Percentiles rank a stretch among this genome's conserved stretches.
Evolutionary conservation across 2,329 filamentous ascomycete species (phyloP).

Genomic region (Clonostachys sp.): DNA sequence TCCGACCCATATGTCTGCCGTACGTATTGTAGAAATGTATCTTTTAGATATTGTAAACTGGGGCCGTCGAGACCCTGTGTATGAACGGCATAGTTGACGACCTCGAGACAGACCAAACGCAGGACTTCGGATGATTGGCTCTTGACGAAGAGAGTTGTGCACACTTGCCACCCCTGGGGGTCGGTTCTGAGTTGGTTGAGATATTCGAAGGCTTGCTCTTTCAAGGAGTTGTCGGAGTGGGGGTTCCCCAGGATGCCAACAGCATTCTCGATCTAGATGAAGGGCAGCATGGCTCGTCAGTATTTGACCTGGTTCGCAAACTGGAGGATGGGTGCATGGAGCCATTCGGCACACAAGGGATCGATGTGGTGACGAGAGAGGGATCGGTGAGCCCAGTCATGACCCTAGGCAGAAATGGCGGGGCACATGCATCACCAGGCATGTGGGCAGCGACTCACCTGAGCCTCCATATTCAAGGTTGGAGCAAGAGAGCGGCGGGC

Average conservation of each 20-base stretch:
- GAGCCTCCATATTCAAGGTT: slow-evolving; percentile 2
- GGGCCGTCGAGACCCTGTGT: slow-evolving; percentile 69
- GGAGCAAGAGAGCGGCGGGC: not conserved
- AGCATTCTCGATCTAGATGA: slow-evolving; percentile 77
- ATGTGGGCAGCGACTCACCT: slow-evolving; percentile 1
- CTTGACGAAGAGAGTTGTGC: slow-evolving; percentile 76
- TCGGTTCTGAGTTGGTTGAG: slow-evolving; percentile 75
- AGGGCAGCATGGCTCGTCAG: too few relatives aligned
- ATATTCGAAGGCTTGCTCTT: slow-evolving; percentile 79
- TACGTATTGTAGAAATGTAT: slow-evolving; percentile 78
- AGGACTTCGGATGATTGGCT: slow-evolving; percentile 78
- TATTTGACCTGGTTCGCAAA: too few relatives aligned
- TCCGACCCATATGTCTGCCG: slow-evolving; percentile 66
- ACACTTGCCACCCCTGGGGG: slow-evolving; percentile 85
- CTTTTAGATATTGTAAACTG: slow-evolving; percentile 71
- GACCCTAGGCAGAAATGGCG: not conserved
- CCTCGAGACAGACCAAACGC: slow-evolving; percentile 83
- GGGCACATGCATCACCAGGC: not conserved
- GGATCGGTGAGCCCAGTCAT: not conserved
- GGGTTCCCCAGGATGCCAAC: slow-evolving; percentile 92
- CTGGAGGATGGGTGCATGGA: not conserved
- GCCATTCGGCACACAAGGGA: not conserved
- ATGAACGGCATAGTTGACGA: slow-evolving; percentile 89
- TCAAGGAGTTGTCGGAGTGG: slow-evolving; percentile 67
- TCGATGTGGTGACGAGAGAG: not conserved